A percentile compares a stretch with the other conserved stretches of the same genome.
These are phyloP conservation scores for Raphanus sativus DNA, from an alignment of 345 rosid species.

Conservation along the genomic window DNA sequence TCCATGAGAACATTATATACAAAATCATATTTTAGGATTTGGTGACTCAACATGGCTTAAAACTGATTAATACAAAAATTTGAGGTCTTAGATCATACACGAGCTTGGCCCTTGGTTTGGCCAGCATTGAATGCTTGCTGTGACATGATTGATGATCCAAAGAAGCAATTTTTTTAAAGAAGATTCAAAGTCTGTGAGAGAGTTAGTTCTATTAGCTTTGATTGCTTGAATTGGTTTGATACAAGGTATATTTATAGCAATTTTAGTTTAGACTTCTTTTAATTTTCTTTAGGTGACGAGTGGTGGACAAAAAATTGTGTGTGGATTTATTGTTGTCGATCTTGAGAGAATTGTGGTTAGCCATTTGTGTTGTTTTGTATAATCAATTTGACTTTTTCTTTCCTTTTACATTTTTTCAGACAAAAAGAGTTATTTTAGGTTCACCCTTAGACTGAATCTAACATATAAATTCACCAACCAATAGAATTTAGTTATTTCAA, in stretches of 20 bases:
- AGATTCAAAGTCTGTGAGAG: slow-evolving; percentile 2
- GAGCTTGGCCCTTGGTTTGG: slow-evolving; percentile 34
- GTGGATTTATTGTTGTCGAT: slow-evolving; percentile 28
- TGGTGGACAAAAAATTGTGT: background rate
- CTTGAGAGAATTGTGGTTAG: slow-evolving; percentile 28
- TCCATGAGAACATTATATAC: slow-evolving; percentile 3
- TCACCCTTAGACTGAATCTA: no score
- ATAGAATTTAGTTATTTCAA: no score
- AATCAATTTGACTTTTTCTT: slow-evolving; percentile 17
- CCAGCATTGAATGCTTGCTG: slow-evolving; percentile 40
- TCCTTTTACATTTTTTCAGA: slow-evolving; percentile 1
- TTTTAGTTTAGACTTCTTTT: background rate
- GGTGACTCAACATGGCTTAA: background rate
- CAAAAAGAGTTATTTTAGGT: no score
- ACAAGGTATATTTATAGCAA: slow-evolving; percentile 16
- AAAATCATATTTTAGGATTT: slow-evolving; percentile 3
- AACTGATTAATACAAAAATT: background rate
- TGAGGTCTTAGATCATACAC: background rate
- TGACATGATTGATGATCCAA: slow-evolving; percentile 28
- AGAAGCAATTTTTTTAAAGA: background rate
- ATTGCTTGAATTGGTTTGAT: slow-evolving; percentile 23
- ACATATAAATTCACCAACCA: no score
- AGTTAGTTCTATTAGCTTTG: slow-evolving; percentile 7
- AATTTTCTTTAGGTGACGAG: background rate
- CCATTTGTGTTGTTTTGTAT: slow-evolving; percentile 20